Evolutionary conservation across 495 filamentous ascomycete species (phyloP).

Genomic region (Margaritispora aquatica): DNA sequence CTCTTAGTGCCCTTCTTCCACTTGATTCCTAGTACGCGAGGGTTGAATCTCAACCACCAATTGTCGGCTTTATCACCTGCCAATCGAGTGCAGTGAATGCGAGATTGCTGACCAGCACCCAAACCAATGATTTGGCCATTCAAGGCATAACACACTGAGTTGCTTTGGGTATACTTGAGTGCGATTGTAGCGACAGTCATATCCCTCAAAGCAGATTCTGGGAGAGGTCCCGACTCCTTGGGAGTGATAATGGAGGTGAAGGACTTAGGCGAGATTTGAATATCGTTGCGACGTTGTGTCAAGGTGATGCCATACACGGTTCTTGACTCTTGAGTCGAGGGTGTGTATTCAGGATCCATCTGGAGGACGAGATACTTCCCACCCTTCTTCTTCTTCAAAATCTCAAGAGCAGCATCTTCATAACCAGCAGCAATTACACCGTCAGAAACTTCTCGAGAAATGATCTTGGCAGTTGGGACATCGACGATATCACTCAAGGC

Average conservation of each 20-base stretch:
- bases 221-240: constrained; percentile 63
- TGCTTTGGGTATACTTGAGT: constrained; percentile 96
- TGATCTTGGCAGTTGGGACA: constrained; percentile 87
- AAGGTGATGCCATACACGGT: constrained; percentile 85
- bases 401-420: constrained; percentile 74
- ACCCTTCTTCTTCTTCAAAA: constrained; percentile 96
- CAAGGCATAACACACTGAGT: constrained; percentile 96
- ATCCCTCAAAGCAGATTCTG: constrained; percentile 79
- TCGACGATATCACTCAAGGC: constrained; percentile 89
- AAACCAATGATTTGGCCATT: constrained; percentile 93
- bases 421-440: constrained; percentile 91
- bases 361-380: constrained; percentile 94
- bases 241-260: constrained; percentile 82
- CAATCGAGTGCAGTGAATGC: constrained; percentile 96
- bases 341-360: constrained; percentile 85
- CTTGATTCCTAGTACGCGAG: constrained; percentile 76
- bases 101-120: constrained; percentile 92
- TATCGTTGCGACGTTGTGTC: constrained; percentile 85
- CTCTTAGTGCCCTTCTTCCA: constrained; percentile 97
- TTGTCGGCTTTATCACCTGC: constrained; percentile 99
- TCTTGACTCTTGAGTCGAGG: constrained; percentile 65
- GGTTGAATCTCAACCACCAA: constrained; percentile 98
- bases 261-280: constrained; percentile 74
- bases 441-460: constrained; percentile 95
- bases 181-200: constrained; percentile 94